These are phyloP conservation scores for Neurospora sublineolata DNA, from an alignment of 495 filamentous ascomycete genomes.

Conservation along the genomic window DNA sequence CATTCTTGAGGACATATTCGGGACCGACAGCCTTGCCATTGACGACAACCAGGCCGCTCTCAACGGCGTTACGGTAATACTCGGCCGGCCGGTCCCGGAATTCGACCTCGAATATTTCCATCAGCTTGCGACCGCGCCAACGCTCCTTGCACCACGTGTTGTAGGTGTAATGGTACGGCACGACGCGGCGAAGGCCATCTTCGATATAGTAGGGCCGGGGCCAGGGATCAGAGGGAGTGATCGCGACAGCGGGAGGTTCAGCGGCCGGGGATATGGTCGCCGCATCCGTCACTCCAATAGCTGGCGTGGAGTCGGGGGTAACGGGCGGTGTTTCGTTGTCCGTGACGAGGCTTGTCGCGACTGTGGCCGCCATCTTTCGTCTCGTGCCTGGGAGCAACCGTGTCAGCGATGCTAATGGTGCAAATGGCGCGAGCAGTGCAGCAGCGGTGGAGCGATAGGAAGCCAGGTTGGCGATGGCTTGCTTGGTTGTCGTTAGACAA, in stretches of 20 bases:
- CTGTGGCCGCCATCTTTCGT: not conserved
- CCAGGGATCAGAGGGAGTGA: conserved; percentile 52
- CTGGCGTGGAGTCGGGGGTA: conserved; percentile 20
- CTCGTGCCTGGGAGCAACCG: not conserved
- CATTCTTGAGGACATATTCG: conserved; percentile 32
- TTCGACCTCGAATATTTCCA: conserved; percentile 74
- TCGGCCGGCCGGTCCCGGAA: conserved; percentile 76
- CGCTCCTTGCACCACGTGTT: conserved; percentile 87
- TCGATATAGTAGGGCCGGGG: conserved; percentile 69
- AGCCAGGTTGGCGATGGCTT: not conserved
- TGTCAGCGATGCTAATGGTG: not conserved
- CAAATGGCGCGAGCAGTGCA: not conserved
- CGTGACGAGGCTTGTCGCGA: not conserved
- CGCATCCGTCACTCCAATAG: not conserved
- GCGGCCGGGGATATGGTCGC: not conserved
- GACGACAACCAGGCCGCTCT: conserved; percentile 58
- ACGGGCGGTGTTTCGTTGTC: not conserved
- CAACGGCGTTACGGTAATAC: conserved; percentile 82
- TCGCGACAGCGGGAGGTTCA: conserved; percentile 14
- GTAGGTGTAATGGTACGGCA: conserved; percentile 89
- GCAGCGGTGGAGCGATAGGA: not conserved
- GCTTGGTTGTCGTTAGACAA: not conserved
- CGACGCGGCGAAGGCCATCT: conserved; percentile 65
- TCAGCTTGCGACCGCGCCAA: conserved; percentile 63
- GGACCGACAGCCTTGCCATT: conserved; percentile 54